phyloP scores from a whole-genome alignment of 202 grass and related monocot species.

The Setaria viridis region DNA sequence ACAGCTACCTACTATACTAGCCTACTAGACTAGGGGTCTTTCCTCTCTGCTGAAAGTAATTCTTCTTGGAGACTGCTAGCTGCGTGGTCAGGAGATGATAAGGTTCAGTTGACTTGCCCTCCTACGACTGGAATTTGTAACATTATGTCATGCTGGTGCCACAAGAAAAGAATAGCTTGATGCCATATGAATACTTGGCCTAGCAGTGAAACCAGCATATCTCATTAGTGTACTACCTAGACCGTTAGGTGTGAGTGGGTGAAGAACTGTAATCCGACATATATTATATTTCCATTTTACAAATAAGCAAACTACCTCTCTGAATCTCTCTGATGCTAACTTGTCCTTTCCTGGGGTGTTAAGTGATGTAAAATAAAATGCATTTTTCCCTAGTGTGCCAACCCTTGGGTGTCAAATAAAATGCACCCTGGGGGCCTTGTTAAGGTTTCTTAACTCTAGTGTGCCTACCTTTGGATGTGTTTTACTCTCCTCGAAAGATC shows the following conservation, averaged over 20 bases:
- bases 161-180: constrained; percentile 26
- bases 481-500: not conserved
- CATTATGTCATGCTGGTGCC: not conserved
- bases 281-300: not conserved
- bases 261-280: not conserved
- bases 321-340: not conserved
- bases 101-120: not conserved
- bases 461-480: not conserved
- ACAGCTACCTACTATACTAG: no score
- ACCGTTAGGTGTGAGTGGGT: not conserved
- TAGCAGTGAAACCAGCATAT: not conserved
- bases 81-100: not conserved
- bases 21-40: constrained; percentile 2
- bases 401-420: not conserved
- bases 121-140: not conserved
- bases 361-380: not conserved
- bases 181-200: not conserved
- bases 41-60: constrained; percentile 5
- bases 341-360: not conserved
- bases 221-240: not conserved
- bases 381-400: not conserved
- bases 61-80: not conserved
- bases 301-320: not conserved
- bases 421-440: not conserved
- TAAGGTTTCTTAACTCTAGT: not conserved